Evolutionary conservation across 2,329 filamentous ascomycete species (phyloP).

Genomic region (Neonectria ditissima): DNA sequence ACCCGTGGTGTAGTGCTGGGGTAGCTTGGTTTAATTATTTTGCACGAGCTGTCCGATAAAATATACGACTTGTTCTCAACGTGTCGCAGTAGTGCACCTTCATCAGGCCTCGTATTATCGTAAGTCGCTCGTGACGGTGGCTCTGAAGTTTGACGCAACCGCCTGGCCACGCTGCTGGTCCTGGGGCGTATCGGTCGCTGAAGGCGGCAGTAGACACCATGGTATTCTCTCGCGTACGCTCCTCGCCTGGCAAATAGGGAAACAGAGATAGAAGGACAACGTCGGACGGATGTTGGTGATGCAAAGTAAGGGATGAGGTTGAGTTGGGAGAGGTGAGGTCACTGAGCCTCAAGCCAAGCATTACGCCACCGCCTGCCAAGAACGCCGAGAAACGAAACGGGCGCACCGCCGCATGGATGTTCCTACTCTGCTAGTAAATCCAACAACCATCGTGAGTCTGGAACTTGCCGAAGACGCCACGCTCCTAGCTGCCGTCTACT

Average conservation of each 20-base stretch:
- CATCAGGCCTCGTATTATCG: neutral
- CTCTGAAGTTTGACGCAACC: too few relatives aligned
- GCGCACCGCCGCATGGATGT: constrained; percentile 22
- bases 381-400: constrained; percentile 9
- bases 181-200: neutral
- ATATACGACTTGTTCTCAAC: neutral
- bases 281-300: neutral
- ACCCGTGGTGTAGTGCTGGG: constrained; percentile 15
- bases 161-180: neutral
- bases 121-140: neutral
- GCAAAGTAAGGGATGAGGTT: constrained; percentile 2
- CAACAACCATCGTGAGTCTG: constrained; percentile 15
- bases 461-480: constrained; percentile 4
- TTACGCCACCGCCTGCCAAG: constrained; percentile 22
- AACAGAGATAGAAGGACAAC: neutral
- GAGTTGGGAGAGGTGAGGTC: constrained; percentile 2
- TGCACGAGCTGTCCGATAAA: too few relatives aligned
- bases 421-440: constrained; percentile 21
- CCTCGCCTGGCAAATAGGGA: too few relatives aligned
- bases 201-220: neutral
- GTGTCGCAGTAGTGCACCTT: too few relatives aligned
- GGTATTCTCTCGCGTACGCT: neutral
- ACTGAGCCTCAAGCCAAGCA: constrained; percentile 18
- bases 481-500: neutral
- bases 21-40: neutral